Percentiles rank a stretch among this genome's conserved stretches.
phyloP scores from a whole-genome alignment of 257 asterid genomes.

The Jacaranda mimosifolia region DNA sequence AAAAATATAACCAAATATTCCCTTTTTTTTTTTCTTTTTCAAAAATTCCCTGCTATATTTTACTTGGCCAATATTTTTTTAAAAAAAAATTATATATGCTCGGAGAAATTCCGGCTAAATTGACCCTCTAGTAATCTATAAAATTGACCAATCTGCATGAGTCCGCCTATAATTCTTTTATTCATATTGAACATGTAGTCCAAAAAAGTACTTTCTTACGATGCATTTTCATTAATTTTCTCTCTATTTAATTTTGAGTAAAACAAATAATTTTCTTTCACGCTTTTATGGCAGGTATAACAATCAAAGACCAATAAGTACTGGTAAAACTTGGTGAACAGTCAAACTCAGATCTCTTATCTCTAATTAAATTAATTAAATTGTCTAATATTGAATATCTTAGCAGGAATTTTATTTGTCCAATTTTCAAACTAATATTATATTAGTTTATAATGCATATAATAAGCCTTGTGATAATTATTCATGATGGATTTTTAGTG shows the following conservation, averaged over 20 bases:
- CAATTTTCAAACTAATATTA: too few relatives aligned
- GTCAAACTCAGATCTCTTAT: constrained; percentile 24
- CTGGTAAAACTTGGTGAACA: background rate
- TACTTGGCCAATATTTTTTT: background rate
- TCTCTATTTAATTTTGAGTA: constrained; percentile 18
- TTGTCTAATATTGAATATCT: too few relatives aligned
- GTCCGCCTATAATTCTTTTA: constrained; percentile 21
- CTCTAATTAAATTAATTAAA: too few relatives aligned
- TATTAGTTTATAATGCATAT: too few relatives aligned
- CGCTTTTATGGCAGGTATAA: background rate
- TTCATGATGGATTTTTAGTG: too few relatives aligned
- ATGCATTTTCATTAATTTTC: background rate
- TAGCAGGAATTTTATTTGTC: too few relatives aligned
- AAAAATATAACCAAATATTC: too few relatives aligned
- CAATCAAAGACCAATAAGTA: background rate
- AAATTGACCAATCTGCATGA: constrained; percentile 9
- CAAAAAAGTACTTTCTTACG: constrained; percentile 2
- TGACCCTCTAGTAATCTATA: constrained; percentile 15
- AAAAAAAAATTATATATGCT: background rate
- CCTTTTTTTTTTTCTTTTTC: too few relatives aligned
- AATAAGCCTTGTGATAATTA: too few relatives aligned
- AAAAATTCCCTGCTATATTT: too few relatives aligned
- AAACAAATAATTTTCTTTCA: constrained; percentile 5
- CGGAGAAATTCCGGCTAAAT: constrained; percentile 21
- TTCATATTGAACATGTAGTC: constrained; percentile 27